Evolutionary conservation across 805 yeast genomes (phyloP), one percentile per base, ranked within the genome.

Genomic region (Kockiozyma suomiensis): DNA sequence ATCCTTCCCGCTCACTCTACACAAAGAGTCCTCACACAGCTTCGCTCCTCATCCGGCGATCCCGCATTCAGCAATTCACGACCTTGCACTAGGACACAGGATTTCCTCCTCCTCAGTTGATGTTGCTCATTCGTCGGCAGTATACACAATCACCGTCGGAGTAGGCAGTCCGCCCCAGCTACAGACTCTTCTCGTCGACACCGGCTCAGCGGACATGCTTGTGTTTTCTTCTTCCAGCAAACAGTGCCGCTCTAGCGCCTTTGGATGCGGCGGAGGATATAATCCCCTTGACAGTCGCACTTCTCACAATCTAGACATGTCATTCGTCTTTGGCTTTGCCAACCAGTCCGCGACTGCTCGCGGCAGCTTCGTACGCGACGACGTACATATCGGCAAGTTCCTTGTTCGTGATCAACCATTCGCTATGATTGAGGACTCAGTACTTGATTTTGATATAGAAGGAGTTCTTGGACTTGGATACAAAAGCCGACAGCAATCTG

Each of bases 381-480:
- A 40, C 30, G 40, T 62, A 7, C 26, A 4, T 7, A 12, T 62
- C n/a, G 63, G 58, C n/a, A 59, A 42, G 2, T 23, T 41, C 12
- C 4, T 25, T 15, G 50, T 47, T 4, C 28, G 42, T 7, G 28
- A 35, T 26, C 61, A 55, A 28, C 50, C 35, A 13, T 25, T 61
- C 10, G 64, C 65, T 4, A 30, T 61, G 47, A 52, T 61, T 10
- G 65, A 61, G 35, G 54, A 59, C 10, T 58, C 65, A 26, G 19
- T 61, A 19, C 47, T 61, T 13, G 65, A 61, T 19, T 61, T 61
- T 38, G 65, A 61, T 26, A 43, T 61, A 33, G 54, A 59, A 23
- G 65, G 65, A 1, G 65, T 61, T 25, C 52, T 61, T n/a, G 65
- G 65, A 1, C 54, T 61, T 12, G 65, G 65, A 13, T 61, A 37